These are phyloP conservation scores for Ustilago crameri DNA, from an alignment of 1,284 basidiomycete genomes.

Conservation along the genomic window DNA sequence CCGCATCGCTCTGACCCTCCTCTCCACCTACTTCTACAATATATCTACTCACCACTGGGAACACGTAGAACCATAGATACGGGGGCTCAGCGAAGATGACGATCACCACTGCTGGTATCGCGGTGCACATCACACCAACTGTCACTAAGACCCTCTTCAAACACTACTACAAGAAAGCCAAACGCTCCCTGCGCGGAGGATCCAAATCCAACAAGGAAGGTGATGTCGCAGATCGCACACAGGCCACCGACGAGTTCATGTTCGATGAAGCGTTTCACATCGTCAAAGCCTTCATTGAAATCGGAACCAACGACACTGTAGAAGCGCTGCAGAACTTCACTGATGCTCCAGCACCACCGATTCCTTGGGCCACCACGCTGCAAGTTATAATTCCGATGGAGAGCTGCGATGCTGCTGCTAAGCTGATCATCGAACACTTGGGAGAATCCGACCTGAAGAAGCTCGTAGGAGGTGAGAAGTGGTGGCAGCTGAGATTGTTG, in stretches of 20 bases:
- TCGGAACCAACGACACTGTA: slow-evolving; percentile 64
- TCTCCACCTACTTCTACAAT: neutral
- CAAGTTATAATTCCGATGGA: slow-evolving; percentile 75
- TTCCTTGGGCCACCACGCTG: slow-evolving; percentile 79
- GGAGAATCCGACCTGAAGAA: slow-evolving; percentile 82
- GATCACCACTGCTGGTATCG: slow-evolving; percentile 57
- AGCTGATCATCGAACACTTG: slow-evolving; percentile 79
- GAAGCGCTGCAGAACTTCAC: slow-evolving; percentile 70
- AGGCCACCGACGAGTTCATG: slow-evolving; percentile 54
- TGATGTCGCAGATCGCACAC: slow-evolving; percentile 7
- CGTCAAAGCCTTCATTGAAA: slow-evolving; percentile 54
- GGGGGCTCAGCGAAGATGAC: slow-evolving; percentile 38
- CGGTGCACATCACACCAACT: slow-evolving; percentile 60
- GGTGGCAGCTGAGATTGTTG: slow-evolving; percentile 79
- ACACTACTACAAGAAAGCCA: slow-evolving; percentile 59
- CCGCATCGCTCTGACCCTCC: neutral
- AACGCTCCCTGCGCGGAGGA: slow-evolving; percentile 31
- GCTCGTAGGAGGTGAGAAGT: slow-evolving; percentile 87
- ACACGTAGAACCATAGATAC: neutral
- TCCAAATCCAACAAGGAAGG: slow-evolving; percentile 4
- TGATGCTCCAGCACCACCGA: slow-evolving; percentile 81
- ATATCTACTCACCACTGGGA: neutral
- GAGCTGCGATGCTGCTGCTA: slow-evolving; percentile 82
- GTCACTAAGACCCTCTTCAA: slow-evolving; percentile 63
- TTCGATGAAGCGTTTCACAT: slow-evolving; percentile 57